Evolutionary conservation across 2,329 filamentous ascomycete genomes (phyloP).

Genomic region (Aspergillus udagawae): DNA sequence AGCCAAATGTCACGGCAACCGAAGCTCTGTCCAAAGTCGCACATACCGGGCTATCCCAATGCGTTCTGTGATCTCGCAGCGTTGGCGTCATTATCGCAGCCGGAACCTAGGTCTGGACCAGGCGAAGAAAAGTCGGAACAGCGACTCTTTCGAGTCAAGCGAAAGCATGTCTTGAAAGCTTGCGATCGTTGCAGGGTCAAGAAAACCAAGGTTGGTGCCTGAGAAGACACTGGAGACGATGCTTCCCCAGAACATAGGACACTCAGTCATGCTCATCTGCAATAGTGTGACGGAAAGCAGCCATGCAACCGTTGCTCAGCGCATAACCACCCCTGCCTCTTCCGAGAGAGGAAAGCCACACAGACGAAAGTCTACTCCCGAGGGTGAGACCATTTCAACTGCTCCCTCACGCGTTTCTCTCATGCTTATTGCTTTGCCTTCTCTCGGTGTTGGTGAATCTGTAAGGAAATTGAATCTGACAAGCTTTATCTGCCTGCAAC

Average conservation of each 20-base stretch:
- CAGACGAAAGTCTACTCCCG: constrained; percentile 43
- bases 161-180: constrained; percentile 43
- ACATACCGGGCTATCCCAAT: constrained; percentile 33
- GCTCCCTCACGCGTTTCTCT: neutral
- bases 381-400: constrained; percentile 27
- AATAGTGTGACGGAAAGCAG: constrained; percentile 44
- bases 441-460: neutral
- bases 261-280: constrained; percentile 9
- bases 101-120: constrained; percentile 25
- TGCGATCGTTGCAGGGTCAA: constrained; percentile 45
- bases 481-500: neutral
- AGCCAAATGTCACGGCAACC: constrained; percentile 39
- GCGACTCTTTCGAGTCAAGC: constrained; percentile 41
- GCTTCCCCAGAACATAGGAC: neutral
- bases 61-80: constrained; percentile 30
- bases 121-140: constrained; percentile 35
- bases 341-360: constrained; percentile 41
- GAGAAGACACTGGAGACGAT: no score
- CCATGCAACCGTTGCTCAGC: constrained; percentile 42
- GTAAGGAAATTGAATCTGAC: neutral
- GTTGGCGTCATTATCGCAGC: constrained; percentile 27
- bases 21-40: constrained; percentile 36
- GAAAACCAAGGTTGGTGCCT: constrained; percentile 39
- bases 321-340: constrained; percentile 43
- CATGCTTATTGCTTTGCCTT: neutral